These are phyloP conservation scores for Wickerhamomyces kurtzmanii DNA, from an alignment of 805 yeast species.

Conservation along the genomic window DNA sequence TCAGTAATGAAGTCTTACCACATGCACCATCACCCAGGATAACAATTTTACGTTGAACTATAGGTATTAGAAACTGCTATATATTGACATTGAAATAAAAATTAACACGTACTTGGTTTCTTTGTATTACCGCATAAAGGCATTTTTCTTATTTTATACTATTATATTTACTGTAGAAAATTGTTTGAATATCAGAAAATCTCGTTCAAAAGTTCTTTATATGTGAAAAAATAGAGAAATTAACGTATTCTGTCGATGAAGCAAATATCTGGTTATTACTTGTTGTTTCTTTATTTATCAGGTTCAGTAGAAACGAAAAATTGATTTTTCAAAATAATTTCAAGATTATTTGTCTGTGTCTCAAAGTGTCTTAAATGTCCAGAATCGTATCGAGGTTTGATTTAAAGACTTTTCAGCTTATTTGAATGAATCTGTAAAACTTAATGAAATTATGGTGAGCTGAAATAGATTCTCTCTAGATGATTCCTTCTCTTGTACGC, in stretches of 20 bases:
- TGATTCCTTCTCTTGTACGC: too few relatives aligned
- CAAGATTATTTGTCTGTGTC: too few relatives aligned
- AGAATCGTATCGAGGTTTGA: too few relatives aligned
- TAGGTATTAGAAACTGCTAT: constrained; percentile 1
- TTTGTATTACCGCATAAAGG: constrained; percentile 33
- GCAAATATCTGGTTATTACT: background rate
- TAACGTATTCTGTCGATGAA: background rate
- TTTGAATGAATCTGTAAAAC: too few relatives aligned
- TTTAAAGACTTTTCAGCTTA: too few relatives aligned
- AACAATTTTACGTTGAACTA: constrained; percentile 84
- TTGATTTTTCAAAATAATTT: too few relatives aligned
- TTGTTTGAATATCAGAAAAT: background rate
- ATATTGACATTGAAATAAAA: background rate
- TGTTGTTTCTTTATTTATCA: too few relatives aligned
- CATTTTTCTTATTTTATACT: too few relatives aligned
- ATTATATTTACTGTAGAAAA: background rate
- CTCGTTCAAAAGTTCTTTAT: background rate
- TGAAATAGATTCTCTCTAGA: too few relatives aligned
- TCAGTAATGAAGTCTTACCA: constrained; percentile 91
- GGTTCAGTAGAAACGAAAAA: too few relatives aligned
- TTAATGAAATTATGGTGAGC: too few relatives aligned
- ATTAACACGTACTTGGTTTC: constrained; percentile 27
- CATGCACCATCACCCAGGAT: constrained; percentile 98
- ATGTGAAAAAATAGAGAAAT: background rate
- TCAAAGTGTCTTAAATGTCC: too few relatives aligned